Evolutionary conservation across 805 yeast genomes (phyloP), one percentile per base, ranked within the genome.

Genomic region (Spencermartinsiella europaea): DNA sequence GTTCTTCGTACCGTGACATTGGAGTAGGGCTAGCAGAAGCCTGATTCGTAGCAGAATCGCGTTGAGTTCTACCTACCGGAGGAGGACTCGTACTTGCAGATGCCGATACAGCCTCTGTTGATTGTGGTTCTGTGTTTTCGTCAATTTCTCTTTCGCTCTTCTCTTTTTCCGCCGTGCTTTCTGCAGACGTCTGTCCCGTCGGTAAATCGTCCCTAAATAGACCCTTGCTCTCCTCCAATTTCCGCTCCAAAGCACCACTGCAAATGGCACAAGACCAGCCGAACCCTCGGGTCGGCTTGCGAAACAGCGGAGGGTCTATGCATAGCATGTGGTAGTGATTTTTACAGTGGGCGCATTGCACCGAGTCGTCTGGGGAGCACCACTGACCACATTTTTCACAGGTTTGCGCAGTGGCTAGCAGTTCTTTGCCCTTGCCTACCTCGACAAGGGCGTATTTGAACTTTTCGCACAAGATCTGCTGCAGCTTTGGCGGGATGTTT

Each of bases 261-360:
- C 97, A 89, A 3, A 69, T 62, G 22, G 86, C 90, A 69, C 97
- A 89, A 21, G 87, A 76, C 96, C 96, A 90, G 5, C 88, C 85
- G 60, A 87, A 85, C 1, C 95, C 96, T 47, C 95, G 69, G 38
- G 85, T 81, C 1, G 96, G 96, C 58, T 85, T 85, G 52, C 77
- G 77, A 44, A 76, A 62, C 34, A 88, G 65, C 1, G 96, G 96
- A 1, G 96, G 96, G 50, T 83, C 86, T 40, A 89, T 74, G 59
- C 98, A 90, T 33, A 79, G 70, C 78, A 89, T 77, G 66, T 90
- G 98, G 54, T 80, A 87, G 48, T 71, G 71, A 15, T 75, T 72
- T 10, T 72, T 71, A 63, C 98, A 90, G 43, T 75, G 82, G n/a
- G 85, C 84, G 66, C 98, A 90, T 51, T 73, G 75, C 4, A 90